Conservation (phyloP, 2,329 filamentous ascomycete species). For the Clarireedia hainanense region DNA sequence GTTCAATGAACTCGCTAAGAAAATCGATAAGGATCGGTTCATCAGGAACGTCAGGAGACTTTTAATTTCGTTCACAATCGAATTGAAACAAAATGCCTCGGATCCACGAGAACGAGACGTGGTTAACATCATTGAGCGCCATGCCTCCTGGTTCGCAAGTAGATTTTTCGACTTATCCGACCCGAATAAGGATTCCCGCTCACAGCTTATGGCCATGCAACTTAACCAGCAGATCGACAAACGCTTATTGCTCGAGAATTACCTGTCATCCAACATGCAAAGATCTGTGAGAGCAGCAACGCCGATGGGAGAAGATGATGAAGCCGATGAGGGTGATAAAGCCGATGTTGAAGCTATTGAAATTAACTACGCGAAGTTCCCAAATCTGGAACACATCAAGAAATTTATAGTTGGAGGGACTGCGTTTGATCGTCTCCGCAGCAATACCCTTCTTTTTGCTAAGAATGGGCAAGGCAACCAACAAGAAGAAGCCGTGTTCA, state of each 20-base stretch:
- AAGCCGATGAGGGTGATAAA: neutral
- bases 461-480: neutral
- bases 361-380: neutral
- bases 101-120: neutral
- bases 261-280: neutral
- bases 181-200: neutral
- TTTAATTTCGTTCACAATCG: neutral
- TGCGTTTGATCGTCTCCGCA: neutral
- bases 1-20: neutral
- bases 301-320: neutral
- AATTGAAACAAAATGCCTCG: neutral
- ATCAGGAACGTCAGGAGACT: neutral
- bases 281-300: neutral
- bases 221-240: constrained; percentile 2
- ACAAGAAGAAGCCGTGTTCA: too few relatives aligned
- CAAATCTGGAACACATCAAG: neutral
- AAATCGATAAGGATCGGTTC: neutral
- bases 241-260: neutral
- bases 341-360: neutral
- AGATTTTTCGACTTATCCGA: constrained; percentile 4
- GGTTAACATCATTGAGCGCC: neutral
- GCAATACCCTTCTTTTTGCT: neutral
- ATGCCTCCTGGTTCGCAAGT: constrained; percentile 2
- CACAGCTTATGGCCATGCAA: neutral
- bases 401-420: neutral